These are phyloP conservation scores for Dunaliella sp. DNA, from an alignment of 139 green algal genomes.

Conservation along the genomic window DNA sequence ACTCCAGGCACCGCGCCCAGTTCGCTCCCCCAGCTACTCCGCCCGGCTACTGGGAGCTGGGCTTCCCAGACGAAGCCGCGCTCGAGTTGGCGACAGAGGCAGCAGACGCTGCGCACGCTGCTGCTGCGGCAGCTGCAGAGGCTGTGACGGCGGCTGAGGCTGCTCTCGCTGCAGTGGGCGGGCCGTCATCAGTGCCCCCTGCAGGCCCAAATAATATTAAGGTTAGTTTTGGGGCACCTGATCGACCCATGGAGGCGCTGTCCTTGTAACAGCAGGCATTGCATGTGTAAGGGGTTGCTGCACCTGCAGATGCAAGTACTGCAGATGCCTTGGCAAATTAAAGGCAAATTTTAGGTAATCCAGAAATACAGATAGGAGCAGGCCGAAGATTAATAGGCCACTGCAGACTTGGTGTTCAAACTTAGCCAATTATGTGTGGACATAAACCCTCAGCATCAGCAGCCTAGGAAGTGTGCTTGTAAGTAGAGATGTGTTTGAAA, in stretches of 20 bases:
- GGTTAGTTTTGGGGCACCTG: too few species aligned
- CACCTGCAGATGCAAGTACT: background rate
- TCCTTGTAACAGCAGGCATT: background rate
- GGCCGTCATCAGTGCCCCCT: background rate
- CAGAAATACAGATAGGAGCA: too few species aligned
- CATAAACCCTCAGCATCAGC: too few species aligned
- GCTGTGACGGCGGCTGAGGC: background rate
- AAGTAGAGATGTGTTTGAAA: too few species aligned
- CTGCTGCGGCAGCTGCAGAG: background rate
- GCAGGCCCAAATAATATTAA: too few species aligned
- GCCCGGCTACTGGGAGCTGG: background rate
- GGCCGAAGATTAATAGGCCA: too few species aligned
- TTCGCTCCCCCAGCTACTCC: background rate
- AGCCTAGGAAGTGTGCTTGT: too few species aligned
- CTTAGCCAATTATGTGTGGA: too few species aligned
- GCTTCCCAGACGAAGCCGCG: background rate
- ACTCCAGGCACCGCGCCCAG: background rate
- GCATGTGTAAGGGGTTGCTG: background rate
- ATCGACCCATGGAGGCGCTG: too few species aligned
- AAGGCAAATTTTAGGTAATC: too few species aligned
- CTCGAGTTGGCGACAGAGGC: background rate
- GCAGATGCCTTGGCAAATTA: too few species aligned
- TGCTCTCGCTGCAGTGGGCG: background rate
- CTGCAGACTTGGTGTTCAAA: too few species aligned
- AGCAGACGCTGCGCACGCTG: background rate